These are phyloP conservation scores for Rhododendron kiyosumense DNA, from an alignment of 148 eudicot genomes.

Conservation along the genomic window DNA sequence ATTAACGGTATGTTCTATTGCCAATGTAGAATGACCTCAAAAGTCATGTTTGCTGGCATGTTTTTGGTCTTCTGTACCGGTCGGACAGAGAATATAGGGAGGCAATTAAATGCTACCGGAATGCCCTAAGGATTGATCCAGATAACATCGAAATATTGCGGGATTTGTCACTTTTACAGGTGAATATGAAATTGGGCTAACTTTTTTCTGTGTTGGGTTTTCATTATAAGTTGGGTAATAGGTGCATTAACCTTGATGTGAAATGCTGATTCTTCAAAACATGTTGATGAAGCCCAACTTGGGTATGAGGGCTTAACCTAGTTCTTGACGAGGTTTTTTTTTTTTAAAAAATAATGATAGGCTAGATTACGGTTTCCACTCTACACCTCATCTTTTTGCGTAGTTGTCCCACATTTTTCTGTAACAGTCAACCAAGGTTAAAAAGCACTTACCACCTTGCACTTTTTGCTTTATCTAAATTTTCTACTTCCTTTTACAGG, in stretches of 20 bases:
- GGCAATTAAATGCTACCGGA: slow-evolving; percentile 94
- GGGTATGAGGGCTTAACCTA: neutral
- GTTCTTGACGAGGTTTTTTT: neutral
- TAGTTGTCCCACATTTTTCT: neutral
- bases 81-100: slow-evolving; percentile 98
- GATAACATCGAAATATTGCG: slow-evolving; percentile 96
- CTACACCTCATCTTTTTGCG: neutral
- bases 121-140: slow-evolving; percentile 93
- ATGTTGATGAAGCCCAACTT: neutral
- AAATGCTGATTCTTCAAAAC: neutral
- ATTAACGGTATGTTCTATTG: slow-evolving; percentile 3
- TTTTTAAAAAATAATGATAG: neutral
- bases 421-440: neutral
- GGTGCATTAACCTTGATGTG: neutral
- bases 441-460: neutral
- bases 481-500: slow-evolving; percentile 38
- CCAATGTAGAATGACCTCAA: slow-evolving; percentile 85
- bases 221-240: neutral
- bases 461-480: neutral
- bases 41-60: slow-evolving; percentile 99
- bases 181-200: slow-evolving; percentile 10
- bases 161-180: slow-evolving; percentile 95
- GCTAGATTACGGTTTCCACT: neutral
- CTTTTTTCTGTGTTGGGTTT: neutral
- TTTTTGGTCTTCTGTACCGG: slow-evolving; percentile 94